A percentile compares a stretch with the other conserved stretches of the same genome.
Conservation (phyloP, 2,329 filamentous ascomycete genomes). For the Raffaelea deltoideospora region DNA sequence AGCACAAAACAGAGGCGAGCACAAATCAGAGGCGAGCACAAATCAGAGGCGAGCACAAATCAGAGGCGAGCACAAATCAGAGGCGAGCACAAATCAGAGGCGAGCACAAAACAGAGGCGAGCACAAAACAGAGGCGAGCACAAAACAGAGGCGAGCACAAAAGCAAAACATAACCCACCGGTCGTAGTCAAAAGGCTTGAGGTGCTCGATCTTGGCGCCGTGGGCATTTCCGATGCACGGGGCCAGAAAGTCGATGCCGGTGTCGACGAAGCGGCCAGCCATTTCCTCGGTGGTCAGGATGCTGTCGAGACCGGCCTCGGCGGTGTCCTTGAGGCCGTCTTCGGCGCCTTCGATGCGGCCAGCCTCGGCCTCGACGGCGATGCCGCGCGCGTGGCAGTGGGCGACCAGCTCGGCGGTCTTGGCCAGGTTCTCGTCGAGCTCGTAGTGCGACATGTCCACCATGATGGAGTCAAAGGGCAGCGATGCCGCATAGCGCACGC, state of each 20-base stretch:
- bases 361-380: slow-evolving; percentile 56
- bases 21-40: no score
- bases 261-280: slow-evolving; percentile 46
- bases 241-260: slow-evolving; percentile 51
- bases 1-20: no score
- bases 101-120: no score
- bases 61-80: no score
- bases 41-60: no score
- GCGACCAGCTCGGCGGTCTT: slow-evolving; percentile 46
- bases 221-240: slow-evolving; percentile 57
- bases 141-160: no score
- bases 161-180: no score
- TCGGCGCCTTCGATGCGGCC: slow-evolving; percentile 53
- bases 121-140: no score
- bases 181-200: slow-evolving; percentile 5
- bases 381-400: slow-evolving; percentile 49
- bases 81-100: no score
- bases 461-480: slow-evolving; percentile 52
- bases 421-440: slow-evolving; percentile 53
- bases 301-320: slow-evolving; percentile 43
- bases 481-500: slow-evolving; percentile 31
- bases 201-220: slow-evolving; percentile 20
- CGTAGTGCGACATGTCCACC: slow-evolving; percentile 63
- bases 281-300: slow-evolving; percentile 48
- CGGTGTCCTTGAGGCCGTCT: slow-evolving; percentile 51